phyloP scores from a whole-genome alignment of 352 stramenopile species.

The Pythium brassicae region DNA sequence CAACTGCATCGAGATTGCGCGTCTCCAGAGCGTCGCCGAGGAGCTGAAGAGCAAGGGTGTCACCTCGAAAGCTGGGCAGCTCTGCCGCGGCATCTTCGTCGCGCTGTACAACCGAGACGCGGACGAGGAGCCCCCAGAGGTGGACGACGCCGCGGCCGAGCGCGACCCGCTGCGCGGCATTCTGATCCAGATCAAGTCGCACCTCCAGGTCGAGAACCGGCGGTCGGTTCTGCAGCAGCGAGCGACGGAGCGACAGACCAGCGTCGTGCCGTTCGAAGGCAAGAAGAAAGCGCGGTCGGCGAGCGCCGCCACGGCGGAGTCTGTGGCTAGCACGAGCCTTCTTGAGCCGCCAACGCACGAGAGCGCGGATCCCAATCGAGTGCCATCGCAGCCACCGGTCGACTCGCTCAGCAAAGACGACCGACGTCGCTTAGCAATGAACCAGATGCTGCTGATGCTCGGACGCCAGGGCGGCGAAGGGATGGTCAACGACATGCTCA shows the following conservation, averaged over 20 bases:
- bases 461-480: conserved; percentile 29
- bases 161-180: conserved; percentile 35
- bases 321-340: too few species aligned
- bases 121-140: conserved; percentile 30
- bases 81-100: conserved; percentile 59
- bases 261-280: conserved; percentile 3
- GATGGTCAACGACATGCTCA: conserved; percentile 53
- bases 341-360: too few species aligned
- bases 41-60: conserved; percentile 28
- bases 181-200: conserved; percentile 46
- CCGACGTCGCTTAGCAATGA: conserved; percentile 21
- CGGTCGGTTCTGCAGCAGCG: conserved; percentile 14
- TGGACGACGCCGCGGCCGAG: background rate
- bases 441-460: conserved; percentile 46
- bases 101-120: conserved; percentile 54
- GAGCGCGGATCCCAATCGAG: too few species aligned
- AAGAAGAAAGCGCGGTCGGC: background rate
- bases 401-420: conserved; percentile 9
- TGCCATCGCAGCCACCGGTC: background rate
- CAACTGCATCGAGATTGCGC: conserved; percentile 30
- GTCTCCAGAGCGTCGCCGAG: conserved; percentile 24
- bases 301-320: too few species aligned
- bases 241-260: background rate
- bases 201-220: conserved; percentile 13
- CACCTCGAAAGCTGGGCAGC: conserved; percentile 22